Percentiles rank a stretch among this genome's conserved stretches.
Evolutionary conservation across 2,329 filamentous ascomycete species (phyloP).

Genomic region (Metarhizium guizhouense): DNA sequence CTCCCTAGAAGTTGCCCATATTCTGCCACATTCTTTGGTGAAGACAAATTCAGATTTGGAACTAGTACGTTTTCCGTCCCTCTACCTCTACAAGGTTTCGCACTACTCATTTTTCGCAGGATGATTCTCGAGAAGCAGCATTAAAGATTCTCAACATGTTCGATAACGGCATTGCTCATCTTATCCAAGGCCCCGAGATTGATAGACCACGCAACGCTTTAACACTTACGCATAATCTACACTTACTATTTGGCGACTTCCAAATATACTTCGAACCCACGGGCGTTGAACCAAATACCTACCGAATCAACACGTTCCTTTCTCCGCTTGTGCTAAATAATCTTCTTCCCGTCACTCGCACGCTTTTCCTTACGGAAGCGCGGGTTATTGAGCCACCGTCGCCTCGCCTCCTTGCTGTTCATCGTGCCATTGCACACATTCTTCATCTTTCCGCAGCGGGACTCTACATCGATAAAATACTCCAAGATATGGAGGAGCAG

Average conservation of each 20-base stretch:
- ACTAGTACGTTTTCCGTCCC: slow-evolving; percentile 5
- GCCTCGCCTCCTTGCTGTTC: slow-evolving; percentile 22
- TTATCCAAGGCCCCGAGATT: slow-evolving; percentile 30
- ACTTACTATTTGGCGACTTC: slow-evolving; percentile 13
- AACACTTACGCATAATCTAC: slow-evolving; percentile 11
- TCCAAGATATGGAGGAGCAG: slow-evolving; percentile 7
- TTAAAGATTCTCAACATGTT: slow-evolving; percentile 33
- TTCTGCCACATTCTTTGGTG: slow-evolving; percentile 9
- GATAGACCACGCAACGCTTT: slow-evolving; percentile 29
- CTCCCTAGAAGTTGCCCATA: slow-evolving; percentile 10
- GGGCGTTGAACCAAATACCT: slow-evolving; percentile 18
- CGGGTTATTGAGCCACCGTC: slow-evolving; percentile 21
- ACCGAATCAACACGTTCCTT: slow-evolving; percentile 13
- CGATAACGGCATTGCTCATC: slow-evolving; percentile 21
- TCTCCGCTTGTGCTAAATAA: background rate
- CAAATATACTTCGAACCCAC: slow-evolving; percentile 13
- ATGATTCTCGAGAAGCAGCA: slow-evolving; percentile 20
- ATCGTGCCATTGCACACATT: slow-evolving; percentile 23
- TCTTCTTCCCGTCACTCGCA: slow-evolving; percentile 19
- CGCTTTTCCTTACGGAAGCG: slow-evolving; percentile 16
- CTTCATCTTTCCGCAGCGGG: slow-evolving; percentile 21
- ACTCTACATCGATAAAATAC: slow-evolving; percentile 22
- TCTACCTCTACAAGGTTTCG: background rate
- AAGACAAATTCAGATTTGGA: slow-evolving; percentile 2
- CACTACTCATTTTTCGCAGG: slow-evolving; percentile 4